These are phyloP conservation scores for Globisporangium iwayamae DNA, from an alignment of 352 stramenopile species.

Conservation along the genomic window DNA sequence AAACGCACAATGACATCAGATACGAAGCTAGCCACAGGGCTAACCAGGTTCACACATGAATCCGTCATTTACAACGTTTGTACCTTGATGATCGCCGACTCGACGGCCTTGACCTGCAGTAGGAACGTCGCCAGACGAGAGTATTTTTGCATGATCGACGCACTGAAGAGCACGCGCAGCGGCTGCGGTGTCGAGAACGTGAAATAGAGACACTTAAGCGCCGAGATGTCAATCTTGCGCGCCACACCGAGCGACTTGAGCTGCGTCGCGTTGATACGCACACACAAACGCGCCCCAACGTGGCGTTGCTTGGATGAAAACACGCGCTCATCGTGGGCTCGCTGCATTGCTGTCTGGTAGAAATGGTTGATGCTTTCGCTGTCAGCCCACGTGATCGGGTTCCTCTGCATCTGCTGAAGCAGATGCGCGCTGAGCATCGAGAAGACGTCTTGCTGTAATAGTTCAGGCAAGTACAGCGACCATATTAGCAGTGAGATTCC, in stretches of 20 bases:
- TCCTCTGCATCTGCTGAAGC: conserved; percentile 46
- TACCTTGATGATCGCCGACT: conserved; percentile 56
- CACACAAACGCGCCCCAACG: conserved; percentile 39
- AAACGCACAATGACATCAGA: background rate
- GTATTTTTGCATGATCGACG: conserved; percentile 58
- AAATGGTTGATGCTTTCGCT: conserved; percentile 51
- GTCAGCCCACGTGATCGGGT: conserved; percentile 55
- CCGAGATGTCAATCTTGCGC: conserved; percentile 48
- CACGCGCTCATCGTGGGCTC: conserved; percentile 38
- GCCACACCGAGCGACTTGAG: conserved; percentile 31
- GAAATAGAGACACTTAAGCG: conserved; percentile 56
- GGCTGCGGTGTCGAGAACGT: conserved; percentile 44
- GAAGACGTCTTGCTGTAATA: conserved; percentile 65
- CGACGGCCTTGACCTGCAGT: conserved; percentile 64
- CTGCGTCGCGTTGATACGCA: conserved; percentile 48
- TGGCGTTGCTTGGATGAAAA: conserved; percentile 32
- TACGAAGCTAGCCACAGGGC: background rate
- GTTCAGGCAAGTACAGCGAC: background rate
- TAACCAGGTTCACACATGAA: background rate
- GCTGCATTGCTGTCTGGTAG: conserved; percentile 51
- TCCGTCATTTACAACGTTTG: background rate
- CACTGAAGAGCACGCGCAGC: conserved; percentile 59
- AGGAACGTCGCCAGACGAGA: conserved; percentile 50
- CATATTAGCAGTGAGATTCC: background rate
- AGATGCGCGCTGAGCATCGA: conserved; percentile 39